Conservation (phyloP, 306 rosid genomes). For the Cucurbita argyrosperma region DNA sequence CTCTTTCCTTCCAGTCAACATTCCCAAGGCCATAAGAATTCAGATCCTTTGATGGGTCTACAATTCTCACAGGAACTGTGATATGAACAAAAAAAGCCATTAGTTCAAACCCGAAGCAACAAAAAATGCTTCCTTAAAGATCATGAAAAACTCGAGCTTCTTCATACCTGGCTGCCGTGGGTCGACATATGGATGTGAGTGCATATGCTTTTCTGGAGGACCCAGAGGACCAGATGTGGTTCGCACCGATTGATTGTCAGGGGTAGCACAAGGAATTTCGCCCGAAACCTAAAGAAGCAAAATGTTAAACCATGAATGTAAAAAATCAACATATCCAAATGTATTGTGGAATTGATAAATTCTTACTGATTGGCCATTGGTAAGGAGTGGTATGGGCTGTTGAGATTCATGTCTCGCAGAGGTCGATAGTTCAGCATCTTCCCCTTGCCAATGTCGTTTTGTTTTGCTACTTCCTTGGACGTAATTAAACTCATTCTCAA, state of each 20-base stretch:
- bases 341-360: not conserved
- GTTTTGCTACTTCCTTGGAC: constrained; percentile 37
- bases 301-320: not conserved
- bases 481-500: constrained; percentile 76
- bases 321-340: not conserved
- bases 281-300: constrained; percentile 48
- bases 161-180: constrained; percentile 84
- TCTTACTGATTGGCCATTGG: constrained; percentile 67
- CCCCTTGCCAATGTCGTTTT: constrained; percentile 67
- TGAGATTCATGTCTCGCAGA: constrained; percentile 81
- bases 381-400: constrained; percentile 81
- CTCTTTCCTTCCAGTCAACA: constrained; percentile 99
- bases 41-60: constrained; percentile 88
- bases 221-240: constrained; percentile 93
- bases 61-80: constrained; percentile 82
- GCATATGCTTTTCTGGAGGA: constrained; percentile 52
- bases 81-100: constrained; percentile 5
- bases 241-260: constrained; percentile 82
- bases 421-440: constrained; percentile 65
- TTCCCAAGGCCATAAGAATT: constrained; percentile 94
- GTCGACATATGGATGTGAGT: constrained; percentile 49
- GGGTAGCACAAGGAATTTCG: constrained; percentile 78
- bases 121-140: constrained; percentile 4
- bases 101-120: constrained; percentile 8
- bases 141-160: not conserved